Percentiles rank a stretch among this genome's conserved stretches.
Conservation (phyloP, 345 rosid species). For the Moricandia moricandioides region DNA sequence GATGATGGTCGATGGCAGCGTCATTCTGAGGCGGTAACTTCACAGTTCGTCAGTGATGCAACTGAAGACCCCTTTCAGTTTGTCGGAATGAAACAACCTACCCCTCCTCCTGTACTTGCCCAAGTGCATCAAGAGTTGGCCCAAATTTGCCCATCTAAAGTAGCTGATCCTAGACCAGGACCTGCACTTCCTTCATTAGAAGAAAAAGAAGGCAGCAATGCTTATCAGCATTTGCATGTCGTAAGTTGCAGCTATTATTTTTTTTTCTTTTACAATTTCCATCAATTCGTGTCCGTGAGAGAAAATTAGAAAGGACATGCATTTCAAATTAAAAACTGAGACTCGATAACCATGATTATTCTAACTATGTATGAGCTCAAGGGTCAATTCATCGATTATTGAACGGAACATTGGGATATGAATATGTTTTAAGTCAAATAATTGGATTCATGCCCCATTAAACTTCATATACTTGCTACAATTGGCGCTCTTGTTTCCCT, state of each 20-base stretch:
- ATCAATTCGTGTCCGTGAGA: background rate
- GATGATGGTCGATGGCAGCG: slow-evolving; percentile 89
- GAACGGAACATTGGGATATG: background rate
- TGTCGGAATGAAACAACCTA: slow-evolving; percentile 74
- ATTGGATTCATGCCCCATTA: background rate
- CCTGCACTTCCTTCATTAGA: slow-evolving; percentile 68
- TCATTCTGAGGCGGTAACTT: slow-evolving; percentile 48
- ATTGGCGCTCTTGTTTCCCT: background rate
- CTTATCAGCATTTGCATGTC: slow-evolving; percentile 83
- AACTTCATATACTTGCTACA: background rate
- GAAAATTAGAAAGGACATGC: background rate
- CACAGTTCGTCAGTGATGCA: slow-evolving; percentile 50
- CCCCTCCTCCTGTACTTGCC: slow-evolving; percentile 97
- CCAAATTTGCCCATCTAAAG: slow-evolving; percentile 83
- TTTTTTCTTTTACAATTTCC: background rate
- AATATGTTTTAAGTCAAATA: background rate
- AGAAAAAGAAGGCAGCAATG: slow-evolving; percentile 46
- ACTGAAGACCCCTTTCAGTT: slow-evolving; percentile 81
- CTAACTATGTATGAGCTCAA: background rate
- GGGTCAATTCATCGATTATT: background rate
- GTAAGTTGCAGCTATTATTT: slow-evolving; percentile 44
- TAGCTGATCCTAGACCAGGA: slow-evolving; percentile 99
- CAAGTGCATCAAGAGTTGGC: slow-evolving; percentile 60
- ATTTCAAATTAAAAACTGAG: slow-evolving; percentile 4
- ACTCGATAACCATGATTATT: background rate